Conservation (phyloP, 2,329 filamentous ascomycete genomes). For the Curvularia eragrostidis region DNA sequence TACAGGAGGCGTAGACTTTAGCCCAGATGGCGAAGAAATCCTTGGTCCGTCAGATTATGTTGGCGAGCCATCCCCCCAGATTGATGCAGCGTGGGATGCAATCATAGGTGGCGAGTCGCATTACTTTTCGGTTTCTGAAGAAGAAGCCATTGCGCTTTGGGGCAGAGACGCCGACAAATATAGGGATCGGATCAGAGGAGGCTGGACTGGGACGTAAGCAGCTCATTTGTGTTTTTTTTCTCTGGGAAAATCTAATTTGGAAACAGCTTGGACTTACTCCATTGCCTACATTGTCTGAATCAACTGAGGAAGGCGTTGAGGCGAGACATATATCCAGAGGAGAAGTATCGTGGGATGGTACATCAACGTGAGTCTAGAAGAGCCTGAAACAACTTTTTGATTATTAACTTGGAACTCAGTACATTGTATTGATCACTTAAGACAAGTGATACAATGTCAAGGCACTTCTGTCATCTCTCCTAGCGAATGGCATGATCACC, state of each 20-base stretch:
- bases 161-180: not conserved
- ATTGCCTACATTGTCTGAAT: no score
- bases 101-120: not conserved
- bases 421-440: not conserved
- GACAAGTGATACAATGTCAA: conserved; percentile 1
- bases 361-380: no score
- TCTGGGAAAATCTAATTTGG: no score
- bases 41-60: not conserved
- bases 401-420: not conserved
- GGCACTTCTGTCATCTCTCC: not conserved
- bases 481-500: not conserved
- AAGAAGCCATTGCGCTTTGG: not conserved
- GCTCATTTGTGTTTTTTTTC: no score
- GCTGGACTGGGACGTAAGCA: not conserved
- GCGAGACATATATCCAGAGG: no score
- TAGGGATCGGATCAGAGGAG: not conserved
- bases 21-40: not conserved
- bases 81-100: not conserved
- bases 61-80: not conserved
- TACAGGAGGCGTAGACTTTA: not conserved
- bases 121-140: not conserved
- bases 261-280: no score
- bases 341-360: no score
- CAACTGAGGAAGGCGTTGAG: no score
- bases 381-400: no score